phyloP scores from a whole-genome alignment of 345 rosid genomes.

The Orychophragmus violaceus region DNA sequence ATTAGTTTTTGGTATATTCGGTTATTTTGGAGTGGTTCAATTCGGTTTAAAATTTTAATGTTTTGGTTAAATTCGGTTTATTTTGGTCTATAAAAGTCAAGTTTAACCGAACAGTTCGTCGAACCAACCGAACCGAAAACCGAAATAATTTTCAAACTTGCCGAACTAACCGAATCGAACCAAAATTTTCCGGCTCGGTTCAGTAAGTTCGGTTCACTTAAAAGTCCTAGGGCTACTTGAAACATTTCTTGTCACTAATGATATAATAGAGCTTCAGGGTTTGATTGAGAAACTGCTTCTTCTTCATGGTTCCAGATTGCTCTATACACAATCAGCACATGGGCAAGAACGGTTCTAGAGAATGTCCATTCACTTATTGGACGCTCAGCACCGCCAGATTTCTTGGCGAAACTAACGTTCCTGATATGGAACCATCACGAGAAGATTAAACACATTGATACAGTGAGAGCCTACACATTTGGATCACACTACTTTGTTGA shows the following conservation, averaged over 20 bases:
- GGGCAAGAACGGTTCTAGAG: conserved; percentile 74
- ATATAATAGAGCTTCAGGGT: neutral
- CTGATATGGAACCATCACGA: conserved; percentile 82
- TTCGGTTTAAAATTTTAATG: no score
- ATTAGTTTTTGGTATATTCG: no score
- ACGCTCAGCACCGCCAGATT: conserved; percentile 78
- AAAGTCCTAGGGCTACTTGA: no score
- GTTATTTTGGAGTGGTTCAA: no score
- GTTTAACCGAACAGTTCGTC: no score
- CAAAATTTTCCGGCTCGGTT: no score
- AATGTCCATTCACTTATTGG: conserved; percentile 65
- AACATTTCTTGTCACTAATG: neutral
- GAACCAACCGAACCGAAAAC: no score
- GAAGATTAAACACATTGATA: conserved; percentile 65
- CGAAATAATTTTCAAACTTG: no score
- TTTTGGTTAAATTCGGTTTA: no score
- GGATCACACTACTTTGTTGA: conserved; percentile 82
- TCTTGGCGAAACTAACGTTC: conserved; percentile 65
- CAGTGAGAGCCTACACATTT: conserved; percentile 76
- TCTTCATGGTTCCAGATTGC: conserved; percentile 51
- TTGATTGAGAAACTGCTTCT: neutral
- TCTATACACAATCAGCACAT: conserved; percentile 61
- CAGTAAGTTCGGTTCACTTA: no score
- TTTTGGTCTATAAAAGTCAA: no score
- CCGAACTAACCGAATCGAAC: no score